These are phyloP conservation scores for Erysimum cheiri DNA, from an alignment of 441 rosid genomes.

Conservation along the genomic window DNA sequence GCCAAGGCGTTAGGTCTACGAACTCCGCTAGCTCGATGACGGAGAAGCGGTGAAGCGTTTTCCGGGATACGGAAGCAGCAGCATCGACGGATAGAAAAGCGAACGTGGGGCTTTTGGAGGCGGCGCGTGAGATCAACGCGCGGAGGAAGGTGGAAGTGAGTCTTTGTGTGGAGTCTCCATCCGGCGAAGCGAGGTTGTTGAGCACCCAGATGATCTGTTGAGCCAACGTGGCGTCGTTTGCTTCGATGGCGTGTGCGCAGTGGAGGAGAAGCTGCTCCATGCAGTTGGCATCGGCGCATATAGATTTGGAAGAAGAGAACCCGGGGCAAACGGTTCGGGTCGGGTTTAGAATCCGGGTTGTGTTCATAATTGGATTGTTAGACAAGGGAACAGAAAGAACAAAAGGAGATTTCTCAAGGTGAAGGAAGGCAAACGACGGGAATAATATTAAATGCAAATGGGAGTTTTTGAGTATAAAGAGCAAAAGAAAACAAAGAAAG, in stretches of 20 bases:
- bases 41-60: conserved; percentile 68
- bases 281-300: conserved; percentile 67
- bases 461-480: conserved; percentile 10
- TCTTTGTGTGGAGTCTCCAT: conserved; percentile 88
- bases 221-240: conserved; percentile 74
- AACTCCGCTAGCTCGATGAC: conserved; percentile 79
- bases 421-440: conserved; percentile 21
- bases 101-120: conserved; percentile 61
- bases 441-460: conserved; percentile 13
- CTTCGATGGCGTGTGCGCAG: conserved; percentile 85
- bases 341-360: conserved; percentile 67
- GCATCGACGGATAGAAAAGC: conserved; percentile 40
- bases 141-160: conserved; percentile 72
- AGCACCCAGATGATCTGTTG: conserved; percentile 92
- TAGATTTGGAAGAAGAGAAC: conserved; percentile 45
- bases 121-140: conserved; percentile 79
- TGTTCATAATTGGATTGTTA: conserved; percentile 48
- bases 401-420: background rate
- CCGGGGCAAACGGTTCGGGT: conserved; percentile 70
- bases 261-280: conserved; percentile 88
- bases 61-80: conserved; percentile 46
- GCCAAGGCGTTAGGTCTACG: conserved; percentile 93
- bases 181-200: conserved; percentile 82
- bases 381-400: conserved; percentile 29
- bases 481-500: conserved; percentile 18